Evolutionary conservation across 2,329 filamentous ascomycete genomes (phyloP), one percentile per base, ranked within the genome.

Genomic region (Diaporthe velutina): DNA sequence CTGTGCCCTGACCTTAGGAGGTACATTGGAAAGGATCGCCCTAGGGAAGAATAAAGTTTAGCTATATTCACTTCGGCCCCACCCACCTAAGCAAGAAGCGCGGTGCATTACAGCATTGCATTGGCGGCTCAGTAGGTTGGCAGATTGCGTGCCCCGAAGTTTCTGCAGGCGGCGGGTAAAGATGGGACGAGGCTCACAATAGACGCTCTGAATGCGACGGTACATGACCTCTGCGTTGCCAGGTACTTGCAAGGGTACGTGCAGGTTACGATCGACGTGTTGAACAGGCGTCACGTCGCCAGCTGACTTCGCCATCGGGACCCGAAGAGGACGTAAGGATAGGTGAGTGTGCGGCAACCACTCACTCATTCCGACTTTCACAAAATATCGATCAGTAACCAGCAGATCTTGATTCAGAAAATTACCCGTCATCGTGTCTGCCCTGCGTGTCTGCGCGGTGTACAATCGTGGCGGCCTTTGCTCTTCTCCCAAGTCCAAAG

Each of bases 81-180:
- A 54, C 52, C 28, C 52, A 55, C 13, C 28, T 28, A 30, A 6
- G n/a, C 30, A 55, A 35, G 66, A 73, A 73, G 74, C 70, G 70
- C 55, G 54, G 70, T 75, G 70, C 74, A 66, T 73, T 73, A 68
- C 74, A 70, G 61, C 70, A 73, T 73, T 73, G 61, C 70, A 75
- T 75, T 75, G 73, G 73, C 52, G 35, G 73, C 73, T 61, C 61
- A 71, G n/a, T 64, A 35, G 61, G 28, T 73, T 64, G 61, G 70
- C 70, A 70, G 73, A 75, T 73, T 75, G 64, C 70, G 64, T 28
- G 25, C 42, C 42, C 5, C n/a, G 19, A 38, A 22, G 9, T 30
- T 30, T 54, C 64, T 64, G 55, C 68, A 73, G 61, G 50, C 42
- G 70, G 70, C 54, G 70, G 73, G 61, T 38, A 72, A 45, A 66